Conservation (phyloP, 164 flowering plant genomes). For the Kingdonia uniflora region DNA sequence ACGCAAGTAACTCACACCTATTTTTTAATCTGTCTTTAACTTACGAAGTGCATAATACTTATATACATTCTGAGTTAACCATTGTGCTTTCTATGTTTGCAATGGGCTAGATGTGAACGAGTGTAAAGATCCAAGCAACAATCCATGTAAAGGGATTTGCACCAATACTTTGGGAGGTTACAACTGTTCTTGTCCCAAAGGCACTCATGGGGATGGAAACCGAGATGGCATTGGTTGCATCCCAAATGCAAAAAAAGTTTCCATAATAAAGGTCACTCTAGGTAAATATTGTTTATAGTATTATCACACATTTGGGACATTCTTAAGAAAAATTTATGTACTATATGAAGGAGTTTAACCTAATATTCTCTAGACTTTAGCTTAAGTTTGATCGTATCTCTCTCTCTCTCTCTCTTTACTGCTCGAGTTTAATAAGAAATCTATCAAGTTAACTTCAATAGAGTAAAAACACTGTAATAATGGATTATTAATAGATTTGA, state of each 20-base stretch:
- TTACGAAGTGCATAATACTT: background rate
- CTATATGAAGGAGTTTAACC: too few species aligned
- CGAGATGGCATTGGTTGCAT: slow-evolving; percentile 22
- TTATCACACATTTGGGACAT: too few species aligned
- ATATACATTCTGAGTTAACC: background rate
- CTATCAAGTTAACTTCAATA: too few species aligned
- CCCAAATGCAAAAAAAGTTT: background rate
- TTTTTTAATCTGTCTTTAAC: background rate
- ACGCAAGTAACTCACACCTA: too few species aligned
- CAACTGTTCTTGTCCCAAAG: slow-evolving; percentile 19
- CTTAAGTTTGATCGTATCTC: too few species aligned
- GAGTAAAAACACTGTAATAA: too few species aligned
- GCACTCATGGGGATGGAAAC: slow-evolving; percentile 16
- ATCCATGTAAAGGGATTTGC: slow-evolving; percentile 16
- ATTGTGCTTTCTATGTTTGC: background rate
- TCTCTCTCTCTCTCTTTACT: too few species aligned
- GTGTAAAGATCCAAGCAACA: slow-evolving; percentile 11
- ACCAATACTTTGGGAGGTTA: slow-evolving; percentile 16
- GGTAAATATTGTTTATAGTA: too few species aligned
- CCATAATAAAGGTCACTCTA: slow-evolving; percentile 11
- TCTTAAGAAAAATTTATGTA: too few species aligned
- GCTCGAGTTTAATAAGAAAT: too few species aligned
- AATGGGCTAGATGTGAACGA: slow-evolving; percentile 19
- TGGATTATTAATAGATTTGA: background rate
- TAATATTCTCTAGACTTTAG: too few species aligned